phyloP scores from a whole-genome alignment of 176 grass and related monocot species.

The Cenchrus fungigraminus region DNA sequence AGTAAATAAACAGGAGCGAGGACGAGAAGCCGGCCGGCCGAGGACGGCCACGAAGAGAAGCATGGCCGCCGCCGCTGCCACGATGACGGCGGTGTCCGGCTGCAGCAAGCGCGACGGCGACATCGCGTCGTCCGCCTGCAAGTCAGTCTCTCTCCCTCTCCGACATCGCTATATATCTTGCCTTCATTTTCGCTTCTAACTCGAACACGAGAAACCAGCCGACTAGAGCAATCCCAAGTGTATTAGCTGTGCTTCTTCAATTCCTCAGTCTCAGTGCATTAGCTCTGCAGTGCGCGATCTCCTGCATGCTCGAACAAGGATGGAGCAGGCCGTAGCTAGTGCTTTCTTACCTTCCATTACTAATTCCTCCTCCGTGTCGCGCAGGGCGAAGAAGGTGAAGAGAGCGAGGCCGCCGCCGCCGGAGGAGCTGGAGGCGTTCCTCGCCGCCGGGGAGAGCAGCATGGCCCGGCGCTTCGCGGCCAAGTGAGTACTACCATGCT shows the following conservation, averaged over 20 bases:
- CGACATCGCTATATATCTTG: neutral
- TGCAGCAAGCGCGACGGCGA: constrained; percentile 45
- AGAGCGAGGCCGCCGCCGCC: constrained; percentile 40
- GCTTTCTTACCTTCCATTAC: neutral
- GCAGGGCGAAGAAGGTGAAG: constrained; percentile 37
- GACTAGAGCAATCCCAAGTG: neutral
- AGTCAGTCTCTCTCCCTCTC: constrained; percentile 16
- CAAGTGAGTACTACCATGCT: constrained; percentile 41
- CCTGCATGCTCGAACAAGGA: neutral
- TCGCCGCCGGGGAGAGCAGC: constrained; percentile 46
- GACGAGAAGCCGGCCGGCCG: too few species aligned
- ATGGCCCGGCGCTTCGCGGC: constrained; percentile 44
- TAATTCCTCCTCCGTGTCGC: neutral
- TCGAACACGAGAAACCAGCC: neutral
- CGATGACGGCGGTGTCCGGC: constrained; percentile 21
- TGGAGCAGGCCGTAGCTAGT: neutral
- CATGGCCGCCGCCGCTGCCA: constrained; percentile 39
- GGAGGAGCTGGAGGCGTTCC: constrained; percentile 57
- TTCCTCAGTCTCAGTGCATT: neutral
- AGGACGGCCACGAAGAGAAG: neutral
- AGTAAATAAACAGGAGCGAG: neutral
- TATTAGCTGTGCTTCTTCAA: neutral
- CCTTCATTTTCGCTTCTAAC: neutral
- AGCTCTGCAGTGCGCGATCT: neutral
- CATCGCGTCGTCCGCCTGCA: neutral